Evolutionary conservation across 257 asterid genomes (phyloP).

Genomic region (Plectranthus barbatus): DNA sequence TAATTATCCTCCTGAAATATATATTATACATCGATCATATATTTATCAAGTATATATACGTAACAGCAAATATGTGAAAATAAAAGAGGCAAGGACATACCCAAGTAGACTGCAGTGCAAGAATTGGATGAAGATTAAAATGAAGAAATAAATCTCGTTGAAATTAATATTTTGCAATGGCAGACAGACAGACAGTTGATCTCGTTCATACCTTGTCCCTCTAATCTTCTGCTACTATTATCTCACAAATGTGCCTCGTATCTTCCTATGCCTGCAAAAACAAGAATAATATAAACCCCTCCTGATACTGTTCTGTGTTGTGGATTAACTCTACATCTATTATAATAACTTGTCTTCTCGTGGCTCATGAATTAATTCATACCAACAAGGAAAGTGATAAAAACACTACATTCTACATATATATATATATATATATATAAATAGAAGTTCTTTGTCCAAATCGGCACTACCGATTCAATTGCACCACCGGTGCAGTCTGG

Average conservation of each 20-base stretch:
- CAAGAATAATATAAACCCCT: too few relatives aligned
- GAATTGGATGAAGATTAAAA: not conserved
- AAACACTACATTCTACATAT: too few relatives aligned
- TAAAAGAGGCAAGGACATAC: not conserved
- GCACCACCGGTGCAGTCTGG: constrained; percentile 23
- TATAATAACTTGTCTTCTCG: too few relatives aligned
- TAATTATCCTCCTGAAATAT: constrained; percentile 69
- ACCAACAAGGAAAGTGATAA: too few relatives aligned
- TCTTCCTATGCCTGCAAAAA: constrained; percentile 68
- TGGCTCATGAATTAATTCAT: too few relatives aligned
- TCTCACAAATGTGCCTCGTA: constrained; percentile 97
- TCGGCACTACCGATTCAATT: constrained; percentile 48
- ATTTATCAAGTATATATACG: too few relatives aligned
- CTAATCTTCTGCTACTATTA: constrained; percentile 89
- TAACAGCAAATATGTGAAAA: too few relatives aligned
- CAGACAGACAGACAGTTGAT: constrained; percentile 58
- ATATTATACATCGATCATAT: not conserved
- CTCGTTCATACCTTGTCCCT: constrained; percentile 87
- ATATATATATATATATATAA: too few relatives aligned
- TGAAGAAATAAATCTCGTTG: too few relatives aligned
- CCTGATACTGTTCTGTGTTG: too few relatives aligned
- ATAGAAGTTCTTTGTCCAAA: constrained; percentile 96
- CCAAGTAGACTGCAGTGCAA: constrained; percentile 1
- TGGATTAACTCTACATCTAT: too few relatives aligned
- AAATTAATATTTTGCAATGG: not conserved